Evolutionary conservation across 768 basidiomycete species (phyloP).

Genomic region (Termitomyces sp.): DNA sequence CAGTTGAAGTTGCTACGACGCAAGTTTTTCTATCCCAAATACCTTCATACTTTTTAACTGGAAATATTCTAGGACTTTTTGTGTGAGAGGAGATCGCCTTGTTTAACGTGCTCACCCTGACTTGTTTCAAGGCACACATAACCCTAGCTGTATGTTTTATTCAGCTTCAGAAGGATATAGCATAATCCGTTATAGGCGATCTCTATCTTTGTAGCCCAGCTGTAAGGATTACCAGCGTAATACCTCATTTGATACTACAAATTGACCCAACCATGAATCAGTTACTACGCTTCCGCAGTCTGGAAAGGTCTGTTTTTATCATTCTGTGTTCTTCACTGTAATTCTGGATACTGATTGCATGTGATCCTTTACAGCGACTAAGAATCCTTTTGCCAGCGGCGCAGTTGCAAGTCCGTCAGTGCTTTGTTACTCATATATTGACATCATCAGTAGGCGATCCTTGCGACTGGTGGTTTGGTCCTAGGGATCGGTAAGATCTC

Average conservation of each 20-base stretch:
- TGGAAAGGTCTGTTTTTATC: conserved; percentile 9
- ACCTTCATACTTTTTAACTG: not conserved
- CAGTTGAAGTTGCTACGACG: conserved; percentile 12
- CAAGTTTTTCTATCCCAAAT: not conserved
- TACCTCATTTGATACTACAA: not conserved
- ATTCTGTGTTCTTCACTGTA: not conserved
- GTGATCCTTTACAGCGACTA: conserved; percentile 5
- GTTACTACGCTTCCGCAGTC: conserved; percentile 11
- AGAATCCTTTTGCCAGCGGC: conserved; percentile 7
- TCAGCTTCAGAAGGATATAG: not conserved
- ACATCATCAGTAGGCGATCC: conserved; percentile 1
- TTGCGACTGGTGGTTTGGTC: conserved; percentile 11
- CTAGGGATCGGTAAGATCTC: conserved; percentile 12
- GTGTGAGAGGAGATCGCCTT: conserved; percentile 2
- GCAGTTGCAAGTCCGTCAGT: not conserved
- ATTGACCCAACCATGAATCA: not conserved
- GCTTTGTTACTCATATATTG: not conserved
- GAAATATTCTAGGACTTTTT: conserved; percentile 8
- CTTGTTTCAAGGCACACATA: conserved; percentile 9
- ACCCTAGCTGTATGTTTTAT: conserved; percentile 8
- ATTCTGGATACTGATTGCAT: not conserved
- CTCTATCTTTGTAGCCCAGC: conserved; percentile 11
- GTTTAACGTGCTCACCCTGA: not conserved
- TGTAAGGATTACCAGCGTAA: not conserved
- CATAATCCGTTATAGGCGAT: conserved; percentile 1